Evolutionary conservation across 441 rosid genomes (phyloP).

Genomic region (Pelargonium fulgidum): DNA sequence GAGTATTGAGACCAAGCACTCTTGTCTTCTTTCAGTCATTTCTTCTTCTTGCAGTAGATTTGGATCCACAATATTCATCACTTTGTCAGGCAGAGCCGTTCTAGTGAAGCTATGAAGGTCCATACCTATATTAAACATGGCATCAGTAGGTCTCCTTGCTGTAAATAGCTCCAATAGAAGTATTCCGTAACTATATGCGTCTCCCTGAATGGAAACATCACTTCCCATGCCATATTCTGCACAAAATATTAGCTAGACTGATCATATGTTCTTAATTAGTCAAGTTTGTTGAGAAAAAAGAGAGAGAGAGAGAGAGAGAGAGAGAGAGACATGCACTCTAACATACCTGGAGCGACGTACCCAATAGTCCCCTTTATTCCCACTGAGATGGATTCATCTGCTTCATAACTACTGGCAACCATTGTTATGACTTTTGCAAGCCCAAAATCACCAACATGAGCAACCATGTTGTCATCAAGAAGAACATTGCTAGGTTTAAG

Average conservation of each 20-base stretch:
- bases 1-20: constrained; percentile 3
- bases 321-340: too few relatives aligned
- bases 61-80: neutral
- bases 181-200: constrained; percentile 16
- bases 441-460: constrained; percentile 22
- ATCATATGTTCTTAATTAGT: neutral
- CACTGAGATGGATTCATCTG: constrained; percentile 1
- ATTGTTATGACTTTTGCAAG: constrained; percentile 12
- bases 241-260: neutral
- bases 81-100: neutral
- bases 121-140: neutral
- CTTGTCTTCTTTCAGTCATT: neutral
- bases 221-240: constrained; percentile 16
- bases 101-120: neutral
- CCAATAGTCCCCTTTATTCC: constrained; percentile 21
- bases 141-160: neutral
- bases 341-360: constrained; percentile 18
- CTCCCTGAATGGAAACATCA: constrained; percentile 6
- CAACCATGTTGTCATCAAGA: constrained; percentile 14
- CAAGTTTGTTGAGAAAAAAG: neutral
- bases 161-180: constrained; percentile 17
- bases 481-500: constrained; percentile 21
- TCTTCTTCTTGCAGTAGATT: neutral
- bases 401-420: neutral
- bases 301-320: neutral